phyloP scores from a whole-genome alignment of 352 stramenopile species.

The Globisporangium orthogonon region DNA sequence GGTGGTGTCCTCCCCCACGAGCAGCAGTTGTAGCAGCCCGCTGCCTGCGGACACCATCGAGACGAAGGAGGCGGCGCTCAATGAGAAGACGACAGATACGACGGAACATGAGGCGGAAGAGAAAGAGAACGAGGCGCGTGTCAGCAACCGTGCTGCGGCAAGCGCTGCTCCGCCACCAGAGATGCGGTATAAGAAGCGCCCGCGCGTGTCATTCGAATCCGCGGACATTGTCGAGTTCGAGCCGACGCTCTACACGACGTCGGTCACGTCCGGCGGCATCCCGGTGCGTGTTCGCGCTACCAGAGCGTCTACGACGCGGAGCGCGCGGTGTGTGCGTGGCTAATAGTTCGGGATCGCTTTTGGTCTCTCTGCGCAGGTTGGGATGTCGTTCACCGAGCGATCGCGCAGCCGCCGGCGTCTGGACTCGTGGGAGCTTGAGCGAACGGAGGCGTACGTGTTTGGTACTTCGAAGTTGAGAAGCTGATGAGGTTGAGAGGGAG shows the following conservation, averaged over 20 bases:
- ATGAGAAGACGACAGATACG: background rate
- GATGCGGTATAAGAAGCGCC: constrained; percentile 49
- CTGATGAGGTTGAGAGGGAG: background rate
- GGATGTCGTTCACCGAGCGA: constrained; percentile 71
- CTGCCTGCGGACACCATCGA: background rate
- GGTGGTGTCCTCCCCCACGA: constrained; percentile 13
- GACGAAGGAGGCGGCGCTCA: background rate
- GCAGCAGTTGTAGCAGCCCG: constrained; percentile 11
- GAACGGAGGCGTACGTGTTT: constrained; percentile 48
- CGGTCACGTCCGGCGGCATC: constrained; percentile 70
- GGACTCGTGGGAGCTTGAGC: constrained; percentile 77
- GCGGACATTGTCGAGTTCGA: constrained; percentile 86
- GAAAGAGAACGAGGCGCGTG: constrained; percentile 16
- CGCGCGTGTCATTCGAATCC: constrained; percentile 66
- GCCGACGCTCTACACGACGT: constrained; percentile 76
- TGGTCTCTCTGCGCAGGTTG: constrained; percentile 23
- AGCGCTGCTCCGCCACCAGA: constrained; percentile 7
- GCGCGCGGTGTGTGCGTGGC: background rate
- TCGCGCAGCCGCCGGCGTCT: constrained; percentile 64
- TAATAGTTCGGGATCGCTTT: background rate
- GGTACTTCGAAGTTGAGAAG: background rate
- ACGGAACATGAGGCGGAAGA: constrained; percentile 18
- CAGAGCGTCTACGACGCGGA: background rate
- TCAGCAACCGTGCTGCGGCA: background rate
- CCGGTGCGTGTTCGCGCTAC: constrained; percentile 18